A percentile compares a stretch with the other conserved stretches of the same genome.
These are phyloP conservation scores for Dipteronia dyeriana DNA, from an alignment of 345 rosid species.

Conservation along the genomic window DNA sequence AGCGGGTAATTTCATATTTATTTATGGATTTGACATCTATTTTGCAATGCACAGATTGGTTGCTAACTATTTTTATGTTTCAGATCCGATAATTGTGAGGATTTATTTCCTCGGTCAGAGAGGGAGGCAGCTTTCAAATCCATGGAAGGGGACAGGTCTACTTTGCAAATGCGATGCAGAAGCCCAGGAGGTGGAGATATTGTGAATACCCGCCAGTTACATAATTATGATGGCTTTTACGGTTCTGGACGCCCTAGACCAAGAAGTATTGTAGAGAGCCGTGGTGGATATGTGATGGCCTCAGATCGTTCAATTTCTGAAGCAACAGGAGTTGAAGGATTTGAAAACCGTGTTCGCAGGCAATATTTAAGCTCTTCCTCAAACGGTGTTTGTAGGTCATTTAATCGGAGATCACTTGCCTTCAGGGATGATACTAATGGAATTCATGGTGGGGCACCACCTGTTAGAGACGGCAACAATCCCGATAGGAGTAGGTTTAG, in stretches of 20 bases:
- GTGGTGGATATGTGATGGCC: conserved; percentile 26
- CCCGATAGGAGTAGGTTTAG: conserved; percentile 42
- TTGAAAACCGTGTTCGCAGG: conserved; percentile 36
- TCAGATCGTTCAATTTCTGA: conserved; percentile 32
- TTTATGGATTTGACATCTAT: background rate
- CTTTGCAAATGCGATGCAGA: conserved; percentile 30
- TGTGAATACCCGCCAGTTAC: conserved; percentile 33
- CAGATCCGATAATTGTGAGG: conserved; percentile 44
- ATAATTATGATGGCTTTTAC: conserved; percentile 27
- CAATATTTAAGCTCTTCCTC: conserved; percentile 36
- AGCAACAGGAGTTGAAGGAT: conserved; percentile 26
- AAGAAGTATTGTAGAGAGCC: conserved; percentile 30
- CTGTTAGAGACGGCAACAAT: conserved; percentile 34
- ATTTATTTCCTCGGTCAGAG: conserved; percentile 23
- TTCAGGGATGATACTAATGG: conserved; percentile 32
- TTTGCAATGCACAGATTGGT: background rate
- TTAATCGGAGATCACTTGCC: conserved; percentile 29
- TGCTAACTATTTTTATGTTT: conserved; percentile 25
- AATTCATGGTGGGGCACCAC: conserved; percentile 19
- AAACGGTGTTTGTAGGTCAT: conserved; percentile 26
- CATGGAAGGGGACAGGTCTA: conserved; percentile 41
- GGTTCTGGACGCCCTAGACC: conserved; percentile 36
- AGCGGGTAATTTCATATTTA: conserved; percentile 39
- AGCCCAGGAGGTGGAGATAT: conserved; percentile 39
- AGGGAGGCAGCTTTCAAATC: conserved; percentile 33